Evolutionary conservation across 305 asterid species (phyloP).

Genomic region (Solanum hybrid): DNA sequence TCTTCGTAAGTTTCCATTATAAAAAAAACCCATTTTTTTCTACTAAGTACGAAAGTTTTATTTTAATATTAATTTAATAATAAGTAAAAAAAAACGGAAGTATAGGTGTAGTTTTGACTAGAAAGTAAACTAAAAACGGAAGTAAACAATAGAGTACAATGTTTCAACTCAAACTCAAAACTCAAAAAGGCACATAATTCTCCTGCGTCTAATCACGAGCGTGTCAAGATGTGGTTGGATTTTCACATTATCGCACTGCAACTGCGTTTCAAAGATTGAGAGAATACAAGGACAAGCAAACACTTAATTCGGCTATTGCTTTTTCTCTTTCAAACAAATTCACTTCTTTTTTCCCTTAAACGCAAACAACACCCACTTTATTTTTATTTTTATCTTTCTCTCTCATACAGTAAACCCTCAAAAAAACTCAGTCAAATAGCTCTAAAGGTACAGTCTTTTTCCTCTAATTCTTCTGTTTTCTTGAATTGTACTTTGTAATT

Average conservation of each 20-base stretch:
- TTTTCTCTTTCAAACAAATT: not conserved
- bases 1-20: not conserved
- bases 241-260: not conserved
- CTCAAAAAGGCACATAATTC: not conserved
- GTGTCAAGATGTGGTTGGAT: not conserved
- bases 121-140: not conserved
- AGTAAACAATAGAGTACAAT: not conserved
- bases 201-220: not conserved
- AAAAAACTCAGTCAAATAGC: constrained; percentile 17
- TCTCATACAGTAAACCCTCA: constrained; percentile 24
- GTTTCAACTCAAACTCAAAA: not conserved
- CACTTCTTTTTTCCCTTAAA: not conserved
- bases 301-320: not conserved
- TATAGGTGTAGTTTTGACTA: not conserved
- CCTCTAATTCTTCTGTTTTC: not conserved
- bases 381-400: not conserved
- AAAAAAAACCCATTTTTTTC: too few relatives aligned
- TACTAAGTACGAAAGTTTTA: not conserved
- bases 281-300: not conserved
- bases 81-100: not conserved
- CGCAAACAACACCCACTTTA: not conserved
- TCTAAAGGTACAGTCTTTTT: constrained; percentile 33
- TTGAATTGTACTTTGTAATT: not conserved
- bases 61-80: too few relatives aligned
- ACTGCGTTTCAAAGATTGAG: not conserved